Evolutionary conservation across 192 early-diverging fungal species (phyloP).

Genomic region (Chytriomyces sp.): DNA sequence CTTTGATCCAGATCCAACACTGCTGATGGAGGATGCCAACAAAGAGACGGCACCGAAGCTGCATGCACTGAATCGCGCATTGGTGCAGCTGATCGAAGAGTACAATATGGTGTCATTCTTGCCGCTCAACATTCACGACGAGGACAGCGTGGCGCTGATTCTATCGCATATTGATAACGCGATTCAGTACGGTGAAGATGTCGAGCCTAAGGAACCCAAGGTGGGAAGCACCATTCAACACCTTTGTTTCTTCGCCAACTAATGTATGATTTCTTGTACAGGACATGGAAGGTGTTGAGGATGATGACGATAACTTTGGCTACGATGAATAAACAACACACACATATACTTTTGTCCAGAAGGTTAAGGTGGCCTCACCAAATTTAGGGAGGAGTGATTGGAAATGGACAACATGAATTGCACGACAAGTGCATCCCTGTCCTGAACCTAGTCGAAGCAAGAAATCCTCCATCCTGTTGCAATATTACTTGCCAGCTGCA

Average conservation of each 20-base stretch:
- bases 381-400: too few species aligned
- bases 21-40: constrained; percentile 84
- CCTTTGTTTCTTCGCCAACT: too few species aligned
- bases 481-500: too few species aligned
- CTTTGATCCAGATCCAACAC: constrained; percentile 86
- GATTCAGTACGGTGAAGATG: constrained; percentile 96
- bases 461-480: too few species aligned
- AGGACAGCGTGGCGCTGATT: constrained; percentile 86
- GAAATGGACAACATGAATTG: too few species aligned
- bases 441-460: too few species aligned
- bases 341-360: too few species aligned
- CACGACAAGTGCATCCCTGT: too few species aligned
- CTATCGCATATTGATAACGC: constrained; percentile 91
- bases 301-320: neutral
- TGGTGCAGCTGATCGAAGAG: constrained; percentile 93
- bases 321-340: neutral
- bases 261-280: too few species aligned
- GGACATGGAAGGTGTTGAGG: constrained; percentile 20
- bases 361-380: too few species aligned
- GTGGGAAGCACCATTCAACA: too few species aligned
- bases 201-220: constrained; percentile 87
- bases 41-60: constrained; percentile 71
- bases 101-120: constrained; percentile 97
- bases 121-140: constrained; percentile 91
- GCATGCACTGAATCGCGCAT: constrained; percentile 82